A percentile compares a stretch with the other conserved stretches of the same genome.
phyloP scores from a whole-genome alignment of 768 basidiomycete genomes.

The Termitomyces sp. region DNA sequence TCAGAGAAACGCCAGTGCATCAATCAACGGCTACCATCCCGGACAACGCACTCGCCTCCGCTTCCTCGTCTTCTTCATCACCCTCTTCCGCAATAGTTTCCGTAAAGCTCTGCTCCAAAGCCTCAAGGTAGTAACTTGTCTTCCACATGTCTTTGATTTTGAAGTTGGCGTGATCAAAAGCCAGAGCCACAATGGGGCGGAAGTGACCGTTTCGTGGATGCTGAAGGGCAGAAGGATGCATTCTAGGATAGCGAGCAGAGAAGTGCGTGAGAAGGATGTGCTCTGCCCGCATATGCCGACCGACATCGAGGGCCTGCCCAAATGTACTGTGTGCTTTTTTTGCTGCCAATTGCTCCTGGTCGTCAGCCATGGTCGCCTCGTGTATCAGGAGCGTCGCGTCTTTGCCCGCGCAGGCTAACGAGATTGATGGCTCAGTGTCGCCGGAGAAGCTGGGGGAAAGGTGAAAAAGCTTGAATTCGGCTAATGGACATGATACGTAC shows the following conservation, averaged over 20 bases:
- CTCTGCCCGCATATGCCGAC: conserved; percentile 75
- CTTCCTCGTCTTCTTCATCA: conserved; percentile 25
- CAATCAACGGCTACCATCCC: conserved; percentile 16
- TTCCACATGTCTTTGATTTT: conserved; percentile 82
- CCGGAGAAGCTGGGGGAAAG: conserved; percentile 71
- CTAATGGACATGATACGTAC: conserved; percentile 43
- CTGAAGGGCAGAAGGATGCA: conserved; percentile 50
- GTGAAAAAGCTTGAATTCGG: conserved; percentile 21
- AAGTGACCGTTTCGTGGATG: conserved; percentile 3
- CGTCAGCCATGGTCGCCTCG: conserved; percentile 90
- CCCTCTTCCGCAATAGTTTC: conserved; percentile 48
- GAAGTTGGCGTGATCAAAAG: conserved; percentile 76
- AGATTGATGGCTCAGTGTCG: conserved; percentile 77
- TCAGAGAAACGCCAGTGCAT: background rate
- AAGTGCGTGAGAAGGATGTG: conserved; percentile 93
- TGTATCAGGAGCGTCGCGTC: conserved; percentile 83
- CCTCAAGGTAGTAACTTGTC: conserved; percentile 66
- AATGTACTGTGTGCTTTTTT: conserved; percentile 87
- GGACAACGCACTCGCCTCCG: conserved; percentile 7
- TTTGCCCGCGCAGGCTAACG: conserved; percentile 57
- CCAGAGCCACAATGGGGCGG: conserved; percentile 55
- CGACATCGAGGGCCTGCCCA: conserved; percentile 80
- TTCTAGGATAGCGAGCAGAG: conserved; percentile 88
- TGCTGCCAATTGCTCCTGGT: conserved; percentile 64
- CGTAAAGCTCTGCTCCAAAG: conserved; percentile 58